Percentiles rank a stretch among this genome's conserved stretches.
phyloP scores from a whole-genome alignment of 2,329 filamentous ascomycete species.

The Byssochlamys sp. region DNA sequence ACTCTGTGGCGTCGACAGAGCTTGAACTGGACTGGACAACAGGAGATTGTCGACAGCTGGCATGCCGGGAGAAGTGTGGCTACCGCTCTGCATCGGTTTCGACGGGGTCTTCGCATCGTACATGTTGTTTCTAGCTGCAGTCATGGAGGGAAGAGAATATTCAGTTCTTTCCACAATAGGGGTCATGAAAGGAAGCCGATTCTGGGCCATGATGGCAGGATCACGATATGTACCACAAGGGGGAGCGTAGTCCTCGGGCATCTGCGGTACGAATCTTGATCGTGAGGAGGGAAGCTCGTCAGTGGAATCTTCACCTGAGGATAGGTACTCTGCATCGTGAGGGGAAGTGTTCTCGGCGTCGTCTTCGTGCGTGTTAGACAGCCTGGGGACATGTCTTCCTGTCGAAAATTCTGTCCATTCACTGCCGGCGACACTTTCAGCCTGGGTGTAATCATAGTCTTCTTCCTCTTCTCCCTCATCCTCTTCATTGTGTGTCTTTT shows the following conservation, averaged over 20 bases:
- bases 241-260: slow-evolving; percentile 83
- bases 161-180: slow-evolving; percentile 95
- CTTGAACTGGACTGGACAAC: slow-evolving; percentile 63
- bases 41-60: slow-evolving; percentile 38
- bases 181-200: slow-evolving; percentile 93
- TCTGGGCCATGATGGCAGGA: slow-evolving; percentile 69
- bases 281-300: slow-evolving; percentile 34
- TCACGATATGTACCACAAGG: slow-evolving; percentile 73
- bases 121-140: slow-evolving; percentile 47
- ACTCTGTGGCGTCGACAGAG: slow-evolving; percentile 48
- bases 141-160: slow-evolving; percentile 62
- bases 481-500: slow-evolving; percentile 31
- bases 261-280: slow-evolving; percentile 44
- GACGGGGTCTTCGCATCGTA: slow-evolving; percentile 68
- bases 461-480: slow-evolving; percentile 24
- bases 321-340: slow-evolving; percentile 23
- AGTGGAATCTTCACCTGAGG: slow-evolving; percentile 22
- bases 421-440: slow-evolving; percentile 51
- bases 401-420: slow-evolving; percentile 85
- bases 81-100: slow-evolving; percentile 35
- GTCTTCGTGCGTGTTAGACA: slow-evolving; percentile 20
- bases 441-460: slow-evolving; percentile 31
- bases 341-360: not conserved
- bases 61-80: slow-evolving; percentile 18
- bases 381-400: slow-evolving; percentile 56